Base-by-base conservation (phyloP, 805 yeast genomes). In the Spathaspora arborariae region DNA sequence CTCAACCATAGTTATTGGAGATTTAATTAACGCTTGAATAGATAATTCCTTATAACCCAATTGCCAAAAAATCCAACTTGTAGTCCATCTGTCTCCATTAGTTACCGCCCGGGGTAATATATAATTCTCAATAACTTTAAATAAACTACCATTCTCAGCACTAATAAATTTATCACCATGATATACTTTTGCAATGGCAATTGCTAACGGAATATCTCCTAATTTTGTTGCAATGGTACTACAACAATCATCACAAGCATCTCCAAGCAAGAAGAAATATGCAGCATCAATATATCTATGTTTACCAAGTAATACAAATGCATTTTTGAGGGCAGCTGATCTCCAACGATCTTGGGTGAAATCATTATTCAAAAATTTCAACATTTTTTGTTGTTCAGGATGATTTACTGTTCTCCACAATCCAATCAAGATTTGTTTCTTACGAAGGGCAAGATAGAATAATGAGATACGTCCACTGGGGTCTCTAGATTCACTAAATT, bases 231-330 rank as follows among this genome's bases (percentile, higher is more conserved):
- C 75, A 18, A 92, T 60, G 0, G 90, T 92, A 59, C 78, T 82
- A 22, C 85, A 85, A 49, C 90, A 82, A 66, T 94, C 98, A 45
- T 78, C 78, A 11, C 88, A 65, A 0, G 90, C 72, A 43, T 76
- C 90, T 0, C 87, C 96, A 10, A 92, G 71, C 30, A 92, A 64
- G 64, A 92, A 92, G 61, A 94, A 91, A 19, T 84, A 82, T 0
- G 97, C 97, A 0, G 97, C 96, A 63, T 90, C 95, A 60, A 78
- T 68, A 57, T 77, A 87, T 37, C 98, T 70, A 63, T 91, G 99
- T 57, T 89, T 89, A 51, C 97, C 88, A 52, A 94, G 63, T 38
- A 92, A 68, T 0, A 88, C 98, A 71, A 81, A 92, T 0, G 98
- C 98, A 66, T 92, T 92, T 58, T 94, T 94, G 56, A 82, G 64